Percentiles rank a stretch among this genome's conserved stretches.
These are phyloP conservation scores for Urostyla sp. DNA, from an alignment of 73 alveolate genomes.

Conservation along the genomic window DNA sequence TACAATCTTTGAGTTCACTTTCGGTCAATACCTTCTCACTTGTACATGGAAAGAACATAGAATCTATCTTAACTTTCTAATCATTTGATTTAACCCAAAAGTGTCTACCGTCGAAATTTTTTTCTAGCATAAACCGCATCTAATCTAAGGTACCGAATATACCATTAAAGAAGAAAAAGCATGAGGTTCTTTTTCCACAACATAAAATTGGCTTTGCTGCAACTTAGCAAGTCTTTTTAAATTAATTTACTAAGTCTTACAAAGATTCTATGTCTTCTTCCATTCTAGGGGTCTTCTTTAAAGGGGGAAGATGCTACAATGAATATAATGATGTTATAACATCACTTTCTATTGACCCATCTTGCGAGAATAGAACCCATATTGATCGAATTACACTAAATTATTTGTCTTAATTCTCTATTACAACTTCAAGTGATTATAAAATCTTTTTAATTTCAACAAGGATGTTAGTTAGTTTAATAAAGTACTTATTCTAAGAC, in stretches of 20 bases:
- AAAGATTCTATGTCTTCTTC: background rate
- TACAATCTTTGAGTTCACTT: background rate
- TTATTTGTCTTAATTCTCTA: background rate
- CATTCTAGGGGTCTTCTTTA: background rate
- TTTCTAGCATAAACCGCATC: conserved; percentile 51
- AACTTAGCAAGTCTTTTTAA: background rate
- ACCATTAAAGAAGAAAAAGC: conserved; percentile 25
- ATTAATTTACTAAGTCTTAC: background rate
- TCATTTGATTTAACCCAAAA: conserved; percentile 39
- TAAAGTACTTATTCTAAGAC: conserved; percentile 4
- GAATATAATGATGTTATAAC: background rate
- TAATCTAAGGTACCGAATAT: conserved; percentile 57
- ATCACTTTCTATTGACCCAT: conserved; percentile 3
- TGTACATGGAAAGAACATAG: conserved; percentile 71
- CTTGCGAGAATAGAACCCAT: conserved; percentile 22
- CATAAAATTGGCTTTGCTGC: background rate
- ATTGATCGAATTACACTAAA: conserved; percentile 6
- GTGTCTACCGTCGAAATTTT: conserved; percentile 69
- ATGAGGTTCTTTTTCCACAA: conserved; percentile 22
- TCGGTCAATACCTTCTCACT: conserved; percentile 39
- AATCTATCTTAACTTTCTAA: conserved; percentile 44
- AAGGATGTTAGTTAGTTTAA: conserved; percentile 2
- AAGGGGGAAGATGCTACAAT: background rate
- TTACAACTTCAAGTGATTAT: background rate
- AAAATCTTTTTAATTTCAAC: background rate